Evolutionary conservation across 495 filamentous ascomycete genomes (phyloP), one percentile per base, ranked within the genome.

Genomic region (Darksidea phi): DNA sequence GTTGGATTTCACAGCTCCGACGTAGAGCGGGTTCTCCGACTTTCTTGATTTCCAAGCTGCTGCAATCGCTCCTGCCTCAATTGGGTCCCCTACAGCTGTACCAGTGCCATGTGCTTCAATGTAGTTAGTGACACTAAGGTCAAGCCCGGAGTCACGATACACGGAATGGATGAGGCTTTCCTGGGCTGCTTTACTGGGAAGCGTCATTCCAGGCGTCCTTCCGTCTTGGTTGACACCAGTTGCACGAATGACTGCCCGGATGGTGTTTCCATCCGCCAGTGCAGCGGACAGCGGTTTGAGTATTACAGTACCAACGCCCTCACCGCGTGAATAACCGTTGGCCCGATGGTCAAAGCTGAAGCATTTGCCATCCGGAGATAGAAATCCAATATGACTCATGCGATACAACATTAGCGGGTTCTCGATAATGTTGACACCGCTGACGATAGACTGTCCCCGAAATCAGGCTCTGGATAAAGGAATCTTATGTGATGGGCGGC

Each of bases 51-150:
- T 54, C 57, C 82, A 78, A 1, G 78, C 73, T 2, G 70, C 70
- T 2, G 69, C 74, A 51, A 85, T 81, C 1, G 84, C 84, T 1
- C 70, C 75, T 0, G 78, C 73, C 63, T 90, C 86, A 0, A 83
- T 75, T 0, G 83, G 85, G 63, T 90, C 86, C 10, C 64, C 64
- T 0, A 59, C 49, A 17, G 58, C 34, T 5, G 64, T 67, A 4
- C 76, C 77, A 0, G 77, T 78, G 1, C 55, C 64, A 47, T 67
- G 64, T 0, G 51, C 53, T 21, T 67, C 64, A n/a, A 67, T 23
- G 37, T 57, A 66, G 0, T 13, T 20, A 1, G 64, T 63, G 15
- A 48, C 24, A 3, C 18, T 36, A 8, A 32, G 52, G 10, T 82
- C 81, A 1, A 67, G 45, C 1, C 64, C 64, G 0, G 58, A 52